These are phyloP conservation scores for Larix kaempferi DNA, from an alignment of 75 land plant genomes.

Conservation along the genomic window DNA sequence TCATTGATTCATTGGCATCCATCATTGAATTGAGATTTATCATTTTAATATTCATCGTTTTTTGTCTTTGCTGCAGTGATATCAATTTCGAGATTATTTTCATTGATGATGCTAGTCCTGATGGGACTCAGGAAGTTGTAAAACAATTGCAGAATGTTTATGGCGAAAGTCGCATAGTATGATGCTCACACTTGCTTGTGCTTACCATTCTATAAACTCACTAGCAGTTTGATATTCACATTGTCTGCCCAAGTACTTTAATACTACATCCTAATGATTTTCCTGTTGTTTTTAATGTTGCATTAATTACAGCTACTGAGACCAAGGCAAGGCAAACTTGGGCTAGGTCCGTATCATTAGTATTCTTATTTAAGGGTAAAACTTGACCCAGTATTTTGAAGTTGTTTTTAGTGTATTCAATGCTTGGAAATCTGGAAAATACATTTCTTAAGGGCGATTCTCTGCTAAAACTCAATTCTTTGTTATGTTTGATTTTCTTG, in stretches of 20 bases:
- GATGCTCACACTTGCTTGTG: conserved; percentile 11
- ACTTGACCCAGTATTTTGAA: background rate
- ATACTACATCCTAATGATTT: background rate
- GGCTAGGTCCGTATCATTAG: conserved; percentile 67
- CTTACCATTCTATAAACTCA: conserved; percentile 1
- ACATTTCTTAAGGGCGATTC: background rate
- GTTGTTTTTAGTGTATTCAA: background rate
- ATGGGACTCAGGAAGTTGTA: conserved; percentile 94
- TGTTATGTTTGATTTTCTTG: background rate
- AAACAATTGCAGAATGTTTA: conserved; percentile 79
- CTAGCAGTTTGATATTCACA: background rate
- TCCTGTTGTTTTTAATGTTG: conserved; percentile 1
- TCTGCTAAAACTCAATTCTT: background rate
- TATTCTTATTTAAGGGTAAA: background rate
- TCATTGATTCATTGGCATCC: background rate
- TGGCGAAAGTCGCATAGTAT: conserved; percentile 91
- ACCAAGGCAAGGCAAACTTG: conserved; percentile 89
- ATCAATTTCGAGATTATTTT: conserved; percentile 84
- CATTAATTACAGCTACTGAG: conserved; percentile 67
- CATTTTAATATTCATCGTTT: background rate
- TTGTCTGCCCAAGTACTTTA: background rate
- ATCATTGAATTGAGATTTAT: background rate
- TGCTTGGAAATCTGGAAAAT: background rate
- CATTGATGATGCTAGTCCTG: conserved; percentile 98
- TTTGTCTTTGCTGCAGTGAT: conserved; percentile 39